Percentiles rank a stretch among this genome's conserved stretches.
phyloP scores from a whole-genome alignment of 169 alveolate species.

The Babesia bovis region DNA sequence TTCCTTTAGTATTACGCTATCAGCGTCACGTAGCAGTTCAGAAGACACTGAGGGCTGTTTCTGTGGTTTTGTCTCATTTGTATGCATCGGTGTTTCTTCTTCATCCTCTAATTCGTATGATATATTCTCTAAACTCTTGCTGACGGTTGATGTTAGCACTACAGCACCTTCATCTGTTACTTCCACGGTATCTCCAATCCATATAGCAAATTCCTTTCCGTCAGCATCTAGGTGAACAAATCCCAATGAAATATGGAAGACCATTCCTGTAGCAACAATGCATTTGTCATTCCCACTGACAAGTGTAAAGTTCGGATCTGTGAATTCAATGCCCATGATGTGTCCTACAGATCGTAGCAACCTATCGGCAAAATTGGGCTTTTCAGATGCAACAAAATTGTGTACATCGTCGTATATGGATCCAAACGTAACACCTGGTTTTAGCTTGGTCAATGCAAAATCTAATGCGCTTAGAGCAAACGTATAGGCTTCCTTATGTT shows the following conservation, averaged over 20 bases:
- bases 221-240: slow-evolving; percentile 75
- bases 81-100: slow-evolving; percentile 65
- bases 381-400: slow-evolving; percentile 55
- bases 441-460: slow-evolving; percentile 62
- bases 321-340: slow-evolving; percentile 85
- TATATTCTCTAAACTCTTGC: slow-evolving; percentile 79
- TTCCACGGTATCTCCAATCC: slow-evolving; percentile 88
- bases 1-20: slow-evolving; percentile 75
- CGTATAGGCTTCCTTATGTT: slow-evolving; percentile 72
- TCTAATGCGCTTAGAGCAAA: slow-evolving; percentile 68
- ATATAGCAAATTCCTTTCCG: slow-evolving; percentile 78
- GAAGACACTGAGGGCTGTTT: slow-evolving; percentile 76
- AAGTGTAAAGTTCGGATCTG: slow-evolving; percentile 64
- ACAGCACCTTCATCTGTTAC: slow-evolving; percentile 72
- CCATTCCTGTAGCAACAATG: slow-evolving; percentile 75
- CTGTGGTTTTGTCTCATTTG: slow-evolving; percentile 26
- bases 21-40: slow-evolving; percentile 73
- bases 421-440: slow-evolving; percentile 63
- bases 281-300: slow-evolving; percentile 51
- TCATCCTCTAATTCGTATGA: slow-evolving; percentile 84
- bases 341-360: slow-evolving; percentile 82
- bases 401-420: slow-evolving; percentile 68
- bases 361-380: slow-evolving; percentile 63
- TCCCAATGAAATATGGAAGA: slow-evolving; percentile 82
- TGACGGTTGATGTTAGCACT: slow-evolving; percentile 74